These are phyloP conservation scores for Inga oerstediana DNA, from an alignment of 306 rosid genomes.

Conservation along the genomic window DNA sequence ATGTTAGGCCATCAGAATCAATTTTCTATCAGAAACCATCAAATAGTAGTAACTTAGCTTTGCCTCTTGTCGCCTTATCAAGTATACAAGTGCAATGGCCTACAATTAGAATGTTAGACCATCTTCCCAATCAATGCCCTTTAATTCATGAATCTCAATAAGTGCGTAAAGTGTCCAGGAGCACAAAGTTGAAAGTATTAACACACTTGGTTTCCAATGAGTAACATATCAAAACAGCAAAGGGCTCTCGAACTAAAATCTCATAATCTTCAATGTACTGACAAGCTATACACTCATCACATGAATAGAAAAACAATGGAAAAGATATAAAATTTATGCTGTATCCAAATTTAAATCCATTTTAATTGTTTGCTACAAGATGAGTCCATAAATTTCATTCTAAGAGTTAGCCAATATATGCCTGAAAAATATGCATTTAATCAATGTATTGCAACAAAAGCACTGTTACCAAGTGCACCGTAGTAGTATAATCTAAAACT, in stretches of 20 bases:
- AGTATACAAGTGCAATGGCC: neutral
- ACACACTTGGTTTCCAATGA: neutral
- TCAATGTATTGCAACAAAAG: slow-evolving; percentile 36
- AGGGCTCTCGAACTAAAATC: neutral
- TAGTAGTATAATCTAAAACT: slow-evolving; percentile 18
- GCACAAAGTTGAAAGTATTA: neutral
- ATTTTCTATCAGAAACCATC: slow-evolving; percentile 12
- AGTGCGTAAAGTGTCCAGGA: neutral
- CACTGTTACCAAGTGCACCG: slow-evolving; percentile 16
- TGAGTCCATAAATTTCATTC: slow-evolving; percentile 32
- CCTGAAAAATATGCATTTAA: slow-evolving; percentile 39
- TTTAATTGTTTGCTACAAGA: slow-evolving; percentile 35
- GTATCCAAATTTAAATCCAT: slow-evolving; percentile 35
- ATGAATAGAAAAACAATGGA: neutral
- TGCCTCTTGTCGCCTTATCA: neutral
- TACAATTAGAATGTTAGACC: neutral
- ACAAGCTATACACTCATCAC: neutral
- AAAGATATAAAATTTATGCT: neutral
- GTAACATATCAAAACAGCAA: neutral
- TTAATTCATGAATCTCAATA: slow-evolving; percentile 2
- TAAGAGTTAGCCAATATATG: slow-evolving; percentile 38
- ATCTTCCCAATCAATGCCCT: slow-evolving; percentile 6
- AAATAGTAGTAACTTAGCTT: neutral
- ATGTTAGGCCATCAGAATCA: neutral
- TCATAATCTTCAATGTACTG: slow-evolving; percentile 18